Base-by-base conservation (phyloP, 83 land plant genomes). In the Larix sibirica region DNA sequence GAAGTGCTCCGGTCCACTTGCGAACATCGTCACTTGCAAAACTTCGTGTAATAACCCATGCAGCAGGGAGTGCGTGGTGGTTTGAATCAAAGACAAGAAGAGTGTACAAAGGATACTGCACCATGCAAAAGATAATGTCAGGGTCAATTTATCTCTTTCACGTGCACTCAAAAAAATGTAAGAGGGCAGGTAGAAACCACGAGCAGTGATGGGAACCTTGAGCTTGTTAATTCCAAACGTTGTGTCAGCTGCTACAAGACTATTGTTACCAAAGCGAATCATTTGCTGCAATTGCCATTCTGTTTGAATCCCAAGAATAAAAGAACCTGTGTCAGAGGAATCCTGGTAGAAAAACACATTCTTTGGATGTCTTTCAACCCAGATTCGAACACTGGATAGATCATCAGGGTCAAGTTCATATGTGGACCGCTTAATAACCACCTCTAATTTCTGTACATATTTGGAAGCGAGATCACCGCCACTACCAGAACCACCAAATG, bases 261-360 rank as follows among this genome's bases (percentile, higher is more conserved):
- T 85, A 61, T 81, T 80, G 47, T 95, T 89, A 5, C 94, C 97
- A 86, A 90, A 93, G 1, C 87, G 88, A 80, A 95, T 85, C 97
- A 95, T 93, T 81, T 91, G 90, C 62, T 95, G 93, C 80, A 93
- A 79, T 84, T 95, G 97, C 95, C 95, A 95, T 62, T 95, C 95
- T 38, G 95, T 90, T 81, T 95, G 97, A 79, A 95, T 85, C 36
- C 95, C 94, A 62, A 95, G 65, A 56, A 86, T 85, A 40, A 95
- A 90, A 80, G 95, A 87, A 5, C 85, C 89, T 4, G 83, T 77
- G 33, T 87, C 85, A 79, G 91, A 76, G 76, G 88, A 89, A 28
- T 92, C 97, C 84, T 93, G 89, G 73, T 84, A 93, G 79, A 90
- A 87, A 90, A 95, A 95, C 21, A 95, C 85, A 56, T 83, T 26